These are phyloP conservation scores for Agapanthus africanus DNA, from an alignment of 106 monocot genomes.

Conservation along the genomic window DNA sequence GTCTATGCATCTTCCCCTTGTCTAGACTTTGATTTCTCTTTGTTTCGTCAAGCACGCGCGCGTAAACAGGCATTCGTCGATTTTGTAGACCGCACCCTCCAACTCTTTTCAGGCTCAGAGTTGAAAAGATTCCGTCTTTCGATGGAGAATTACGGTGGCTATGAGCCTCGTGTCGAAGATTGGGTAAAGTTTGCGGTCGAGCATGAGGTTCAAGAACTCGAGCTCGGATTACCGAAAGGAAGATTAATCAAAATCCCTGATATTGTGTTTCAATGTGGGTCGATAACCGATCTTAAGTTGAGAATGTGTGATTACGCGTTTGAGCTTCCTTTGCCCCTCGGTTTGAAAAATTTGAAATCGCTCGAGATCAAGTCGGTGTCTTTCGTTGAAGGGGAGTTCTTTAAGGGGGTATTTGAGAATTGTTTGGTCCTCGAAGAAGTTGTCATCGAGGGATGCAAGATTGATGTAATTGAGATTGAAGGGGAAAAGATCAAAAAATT, in stretches of 20 bases:
- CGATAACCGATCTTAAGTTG: slow-evolving; percentile 4
- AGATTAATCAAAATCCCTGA: slow-evolving; percentile 3
- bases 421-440: slow-evolving; percentile 10
- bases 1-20: slow-evolving; percentile 1
- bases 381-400: slow-evolving; percentile 1
- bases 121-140: slow-evolving; percentile 1
- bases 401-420: slow-evolving; percentile 3
- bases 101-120: neutral
- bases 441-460: slow-evolving; percentile 12
- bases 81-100: slow-evolving; percentile 1
- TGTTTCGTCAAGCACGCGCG: neutral
- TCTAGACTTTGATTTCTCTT: slow-evolving; percentile 19
- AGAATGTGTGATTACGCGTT: slow-evolving; percentile 6
- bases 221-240: slow-evolving; percentile 13
- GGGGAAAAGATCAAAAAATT: neutral
- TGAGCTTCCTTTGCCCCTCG: neutral
- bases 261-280: slow-evolving; percentile 6
- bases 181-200: slow-evolving; percentile 10
- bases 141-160: slow-evolving; percentile 12
- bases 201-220: slow-evolving; percentile 9
- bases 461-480: slow-evolving; percentile 11
- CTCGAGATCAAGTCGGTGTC: slow-evolving; percentile 8
- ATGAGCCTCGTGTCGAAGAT: slow-evolving; percentile 1
- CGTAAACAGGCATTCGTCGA: neutral
- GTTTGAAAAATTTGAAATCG: neutral